Base-by-base conservation (phyloP, 257 asterid species). In the Euphrasia confusa region DNA sequence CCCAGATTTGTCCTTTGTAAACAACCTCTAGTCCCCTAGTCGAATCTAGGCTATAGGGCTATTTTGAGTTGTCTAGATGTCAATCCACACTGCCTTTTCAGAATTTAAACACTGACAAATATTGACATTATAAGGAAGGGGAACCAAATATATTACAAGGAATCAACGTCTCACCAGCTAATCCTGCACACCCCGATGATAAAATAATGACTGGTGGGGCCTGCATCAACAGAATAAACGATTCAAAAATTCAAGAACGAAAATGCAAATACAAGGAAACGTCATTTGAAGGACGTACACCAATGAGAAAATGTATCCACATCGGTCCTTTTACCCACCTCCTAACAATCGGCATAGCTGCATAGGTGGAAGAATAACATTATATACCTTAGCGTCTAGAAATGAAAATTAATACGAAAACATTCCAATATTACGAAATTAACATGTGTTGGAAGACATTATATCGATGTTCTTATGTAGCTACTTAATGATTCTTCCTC, bases 111-210 rank as follows among this genome's bases (percentile, higher is more conserved):
- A 24, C 54, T 56, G 56, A 6, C 47, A 66, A 53, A 35, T 1
- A 52, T 18, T 12, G 32, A 24, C 26, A 66, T 15, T 56, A 53
- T 11, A 14, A n/a, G 58, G 32, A 67, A 5, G 57, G n/a, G 47
- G 54, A 55, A 17, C 60, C 28, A 14, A 33, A 28, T n/a, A 37
- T 14, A 61, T 54, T 67, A 54, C 61, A 66, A 63, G 61, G 69
- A 65, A 65, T 30, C 33, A 30, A 30, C 47, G 35, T 54, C 82
- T 74, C 50, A 90, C 96, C 98, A 68, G 88, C 84, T 75, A 90
- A 54, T 32, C 98, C 98, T 54, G 95, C 96, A 81, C 96, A 90
- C 42, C 81, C 96, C 65, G 94, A 85, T 65, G 98, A 90, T 74
- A 88, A 85, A 73, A 91, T 64, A 59, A 91, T 88, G 57, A 88